These are phyloP conservation scores for Fistulifera solaris DNA, from an alignment of 108 stramenopile species.

Conservation along the genomic window DNA sequence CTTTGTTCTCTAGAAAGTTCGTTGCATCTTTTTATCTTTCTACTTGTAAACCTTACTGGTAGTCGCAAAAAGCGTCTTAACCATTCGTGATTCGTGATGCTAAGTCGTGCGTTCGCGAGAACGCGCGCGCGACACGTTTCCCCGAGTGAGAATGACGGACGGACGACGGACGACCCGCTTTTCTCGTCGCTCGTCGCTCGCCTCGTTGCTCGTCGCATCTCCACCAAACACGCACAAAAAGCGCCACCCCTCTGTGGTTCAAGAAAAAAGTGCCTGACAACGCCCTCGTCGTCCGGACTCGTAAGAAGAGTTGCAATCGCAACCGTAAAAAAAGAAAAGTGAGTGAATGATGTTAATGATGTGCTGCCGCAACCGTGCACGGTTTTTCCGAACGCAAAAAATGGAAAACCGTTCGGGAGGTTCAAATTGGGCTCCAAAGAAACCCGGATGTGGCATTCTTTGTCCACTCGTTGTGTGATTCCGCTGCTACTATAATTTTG, in stretches of 20 bases:
- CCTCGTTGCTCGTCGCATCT: no score
- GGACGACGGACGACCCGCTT: no score
- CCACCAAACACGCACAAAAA: background rate
- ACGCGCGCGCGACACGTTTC: no score
- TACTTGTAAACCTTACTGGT: no score
- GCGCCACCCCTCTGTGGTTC: background rate
- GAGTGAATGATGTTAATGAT: constrained; percentile 1
- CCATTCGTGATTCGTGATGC: no score
- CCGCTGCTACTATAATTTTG: background rate
- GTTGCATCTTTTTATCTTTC: no score
- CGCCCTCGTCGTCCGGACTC: constrained; percentile 19
- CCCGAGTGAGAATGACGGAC: no score
- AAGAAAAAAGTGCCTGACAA: constrained; percentile 15
- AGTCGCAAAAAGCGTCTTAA: no score
- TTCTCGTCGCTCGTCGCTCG: no score
- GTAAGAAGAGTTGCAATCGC: constrained; percentile 20
- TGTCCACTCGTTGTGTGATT: background rate
- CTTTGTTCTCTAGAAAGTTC: no score
- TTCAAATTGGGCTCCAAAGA: background rate
- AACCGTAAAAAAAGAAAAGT: constrained; percentile 21
- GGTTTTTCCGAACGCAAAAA: background rate
- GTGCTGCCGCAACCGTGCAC: background rate
- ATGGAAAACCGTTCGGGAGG: background rate
- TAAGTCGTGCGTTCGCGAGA: no score
- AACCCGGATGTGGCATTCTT: background rate